Percentiles rank a stretch among this genome's conserved stretches.
Conservation (phyloP, 208 protist species). For the Leishmania tarentolae region DNA sequence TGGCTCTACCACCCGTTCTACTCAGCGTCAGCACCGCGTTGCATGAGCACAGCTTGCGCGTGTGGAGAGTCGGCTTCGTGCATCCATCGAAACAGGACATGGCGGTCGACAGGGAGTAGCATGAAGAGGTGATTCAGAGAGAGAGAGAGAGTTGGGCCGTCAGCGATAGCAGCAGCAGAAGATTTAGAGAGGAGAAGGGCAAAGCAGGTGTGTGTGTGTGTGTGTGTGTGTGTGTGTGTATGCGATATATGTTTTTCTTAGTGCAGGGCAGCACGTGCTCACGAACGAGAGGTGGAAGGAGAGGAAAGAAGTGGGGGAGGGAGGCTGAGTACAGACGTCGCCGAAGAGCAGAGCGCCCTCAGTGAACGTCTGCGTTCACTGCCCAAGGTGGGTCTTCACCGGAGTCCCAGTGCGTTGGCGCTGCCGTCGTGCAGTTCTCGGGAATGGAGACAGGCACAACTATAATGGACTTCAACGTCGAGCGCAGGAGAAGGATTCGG, state of each 20-base stretch:
- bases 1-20: neutral
- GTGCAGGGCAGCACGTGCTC: neutral
- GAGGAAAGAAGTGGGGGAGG: neutral
- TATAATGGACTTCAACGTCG: neutral
- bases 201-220: neutral
- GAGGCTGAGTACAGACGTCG: neutral
- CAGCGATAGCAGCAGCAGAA: neutral
- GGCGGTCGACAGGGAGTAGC: neutral
- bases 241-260: neutral
- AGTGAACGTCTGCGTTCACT: neutral
- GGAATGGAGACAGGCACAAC: neutral
- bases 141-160: neutral
- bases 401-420: neutral
- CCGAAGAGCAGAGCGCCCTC: neutral
- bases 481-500: neutral
- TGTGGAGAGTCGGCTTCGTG: neutral
- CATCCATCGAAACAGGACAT: neutral
- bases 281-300: neutral
- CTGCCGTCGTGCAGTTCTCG: neutral
- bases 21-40: conserved; percentile 22
- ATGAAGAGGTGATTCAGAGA: neutral
- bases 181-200: neutral
- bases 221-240: neutral
- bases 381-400: neutral
- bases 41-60: conserved; percentile 41